A percentile compares a stretch with the other conserved stretches of the same genome.
Evolutionary conservation across 371 early-diverging fungal species (phyloP).

Genomic region (Mortierella sp.): DNA sequence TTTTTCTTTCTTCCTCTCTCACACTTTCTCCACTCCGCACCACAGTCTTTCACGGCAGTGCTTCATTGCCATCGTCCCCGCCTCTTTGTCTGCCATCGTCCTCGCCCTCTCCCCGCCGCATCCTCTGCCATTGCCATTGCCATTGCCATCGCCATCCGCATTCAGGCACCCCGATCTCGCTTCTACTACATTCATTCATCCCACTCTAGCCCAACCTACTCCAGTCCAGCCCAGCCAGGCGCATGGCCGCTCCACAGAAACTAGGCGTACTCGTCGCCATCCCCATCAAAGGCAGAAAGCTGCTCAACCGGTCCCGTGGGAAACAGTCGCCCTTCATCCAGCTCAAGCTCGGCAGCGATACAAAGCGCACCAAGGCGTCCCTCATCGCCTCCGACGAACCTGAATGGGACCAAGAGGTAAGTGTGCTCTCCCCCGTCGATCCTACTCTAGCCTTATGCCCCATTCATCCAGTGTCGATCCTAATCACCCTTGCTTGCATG

Average conservation of each 20-base stretch:
- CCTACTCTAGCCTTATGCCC: not conserved
- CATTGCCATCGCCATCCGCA: not conserved
- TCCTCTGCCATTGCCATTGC: not conserved
- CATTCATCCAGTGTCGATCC: not conserved
- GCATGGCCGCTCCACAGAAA: conserved; percentile 20
- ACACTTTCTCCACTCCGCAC: conserved; percentile 2
- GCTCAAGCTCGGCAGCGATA: conserved; percentile 31
- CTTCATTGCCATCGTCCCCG: not conserved
- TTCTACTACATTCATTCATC: not conserved
- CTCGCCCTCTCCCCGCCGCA: conserved; percentile 1
- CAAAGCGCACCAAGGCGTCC: conserved; percentile 42
- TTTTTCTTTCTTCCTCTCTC: not conserved
- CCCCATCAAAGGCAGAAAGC: conserved; percentile 51
- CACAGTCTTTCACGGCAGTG: not conserved
- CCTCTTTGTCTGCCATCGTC: not conserved
- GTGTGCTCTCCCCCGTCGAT: not conserved
- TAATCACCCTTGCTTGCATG: not conserved
- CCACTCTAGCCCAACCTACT: not conserved
- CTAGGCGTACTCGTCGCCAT: conserved; percentile 40
- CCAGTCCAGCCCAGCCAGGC: not conserved
- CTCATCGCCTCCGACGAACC: conserved; percentile 46
- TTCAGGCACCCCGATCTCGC: not conserved
- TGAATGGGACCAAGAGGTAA: conserved; percentile 54
- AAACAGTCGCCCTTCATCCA: conserved; percentile 51
- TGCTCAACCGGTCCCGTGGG: conserved; percentile 33